phyloP scores from a whole-genome alignment of 768 basidiomycete genomes.

The Phlebiopsis gigantea region DNA sequence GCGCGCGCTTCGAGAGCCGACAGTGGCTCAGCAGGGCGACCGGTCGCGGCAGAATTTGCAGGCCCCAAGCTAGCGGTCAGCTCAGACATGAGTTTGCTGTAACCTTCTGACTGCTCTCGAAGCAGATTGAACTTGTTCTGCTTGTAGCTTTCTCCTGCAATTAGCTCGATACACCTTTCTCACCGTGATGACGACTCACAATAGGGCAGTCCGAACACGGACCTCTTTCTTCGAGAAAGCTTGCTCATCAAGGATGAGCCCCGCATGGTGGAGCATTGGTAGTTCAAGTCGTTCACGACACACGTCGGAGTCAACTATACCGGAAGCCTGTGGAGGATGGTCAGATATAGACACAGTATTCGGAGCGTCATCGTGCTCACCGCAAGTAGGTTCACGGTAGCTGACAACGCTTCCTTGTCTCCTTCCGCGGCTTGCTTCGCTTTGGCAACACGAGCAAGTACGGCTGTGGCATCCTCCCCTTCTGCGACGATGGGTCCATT shows the following conservation, averaged over 20 bases:
- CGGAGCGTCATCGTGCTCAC: slow-evolving; percentile 33
- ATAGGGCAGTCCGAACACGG: slow-evolving; percentile 71
- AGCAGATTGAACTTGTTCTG: slow-evolving; percentile 98
- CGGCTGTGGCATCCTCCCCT: slow-evolving; percentile 5
- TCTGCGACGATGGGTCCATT: slow-evolving; percentile 9
- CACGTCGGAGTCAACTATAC: slow-evolving; percentile 51
- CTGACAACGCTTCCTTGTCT: slow-evolving; percentile 57
- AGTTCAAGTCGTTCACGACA: slow-evolving; percentile 77
- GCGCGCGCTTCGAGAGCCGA: slow-evolving; percentile 58
- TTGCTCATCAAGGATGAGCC: slow-evolving; percentile 63
- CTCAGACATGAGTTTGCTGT: slow-evolving; percentile 86
- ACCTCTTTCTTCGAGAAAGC: slow-evolving; percentile 76
- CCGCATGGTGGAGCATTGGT: slow-evolving; percentile 52
- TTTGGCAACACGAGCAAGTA: slow-evolving; percentile 23
- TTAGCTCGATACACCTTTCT: background rate
- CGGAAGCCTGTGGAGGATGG: slow-evolving; percentile 38
- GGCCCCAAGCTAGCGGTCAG: slow-evolving; percentile 73
- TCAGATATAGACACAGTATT: background rate
- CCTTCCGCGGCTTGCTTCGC: slow-evolving; percentile 50
- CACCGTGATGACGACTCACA: slow-evolving; percentile 44
- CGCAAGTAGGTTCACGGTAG: slow-evolving; percentile 55
- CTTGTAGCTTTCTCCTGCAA: slow-evolving; percentile 63
- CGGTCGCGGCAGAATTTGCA: slow-evolving; percentile 64
- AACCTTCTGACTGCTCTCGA: slow-evolving; percentile 96
- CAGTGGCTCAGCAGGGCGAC: slow-evolving; percentile 55